phyloP scores from a whole-genome alignment of 2,329 filamentous ascomycete genomes.

The Diaporthe humulicola region DNA sequence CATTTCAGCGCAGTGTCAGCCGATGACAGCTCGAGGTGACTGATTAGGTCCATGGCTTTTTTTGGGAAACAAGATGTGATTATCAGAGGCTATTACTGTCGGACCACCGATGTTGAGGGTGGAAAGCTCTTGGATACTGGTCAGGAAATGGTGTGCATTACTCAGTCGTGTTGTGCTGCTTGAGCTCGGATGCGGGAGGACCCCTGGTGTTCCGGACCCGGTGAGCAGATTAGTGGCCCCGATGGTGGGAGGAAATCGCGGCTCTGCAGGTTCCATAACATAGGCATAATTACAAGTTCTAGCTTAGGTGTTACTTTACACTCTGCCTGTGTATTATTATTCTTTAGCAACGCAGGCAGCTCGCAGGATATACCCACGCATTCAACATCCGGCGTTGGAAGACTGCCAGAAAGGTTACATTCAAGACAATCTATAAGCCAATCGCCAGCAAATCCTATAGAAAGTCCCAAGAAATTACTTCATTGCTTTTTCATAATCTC shows the following conservation, averaged over 20 bases:
- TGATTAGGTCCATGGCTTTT: not conserved
- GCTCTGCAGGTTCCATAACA: not conserved
- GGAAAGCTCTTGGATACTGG: not conserved
- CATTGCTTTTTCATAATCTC: not conserved
- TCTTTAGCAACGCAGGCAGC: not conserved
- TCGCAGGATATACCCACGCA: not conserved
- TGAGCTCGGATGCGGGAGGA: not conserved
- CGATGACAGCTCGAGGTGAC: not conserved
- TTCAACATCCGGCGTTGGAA: not conserved
- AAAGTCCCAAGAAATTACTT: not conserved
- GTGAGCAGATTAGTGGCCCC: not conserved
- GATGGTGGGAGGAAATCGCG: not conserved
- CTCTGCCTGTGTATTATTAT: not conserved
- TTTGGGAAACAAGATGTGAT: not conserved
- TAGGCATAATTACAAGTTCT: not conserved
- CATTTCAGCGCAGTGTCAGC: constrained; percentile 39
- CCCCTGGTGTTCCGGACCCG: not conserved
- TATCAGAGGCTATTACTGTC: not conserved
- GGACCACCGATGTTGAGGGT: not conserved
- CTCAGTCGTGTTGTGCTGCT: not conserved
- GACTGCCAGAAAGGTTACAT: not conserved
- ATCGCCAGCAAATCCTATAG: not conserved
- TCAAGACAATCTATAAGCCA: not conserved
- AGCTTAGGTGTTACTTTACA: not conserved
- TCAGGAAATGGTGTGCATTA: not conserved